Percentiles rank a stretch among this genome's conserved stretches.
phyloP scores from a whole-genome alignment of 2,329 filamentous ascomycete genomes.

The Arachnopeziza araneosa region DNA sequence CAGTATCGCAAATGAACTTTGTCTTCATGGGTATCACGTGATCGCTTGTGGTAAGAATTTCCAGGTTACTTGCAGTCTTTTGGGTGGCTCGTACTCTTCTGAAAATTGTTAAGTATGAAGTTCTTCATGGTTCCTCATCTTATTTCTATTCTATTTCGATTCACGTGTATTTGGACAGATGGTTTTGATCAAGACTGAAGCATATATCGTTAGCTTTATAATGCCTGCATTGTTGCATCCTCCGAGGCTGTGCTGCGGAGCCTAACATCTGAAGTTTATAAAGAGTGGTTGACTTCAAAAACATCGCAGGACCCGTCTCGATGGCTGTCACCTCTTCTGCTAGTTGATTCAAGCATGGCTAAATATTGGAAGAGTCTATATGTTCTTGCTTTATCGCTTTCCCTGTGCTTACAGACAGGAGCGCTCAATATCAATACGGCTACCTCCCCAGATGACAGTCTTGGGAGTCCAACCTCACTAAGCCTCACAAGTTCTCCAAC shows the following conservation, averaged over 20 bases:
- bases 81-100: too few species aligned
- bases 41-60: background rate
- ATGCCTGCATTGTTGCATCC: background rate
- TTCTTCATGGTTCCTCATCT: too few species aligned
- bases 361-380: background rate
- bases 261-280: background rate
- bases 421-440: background rate
- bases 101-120: too few species aligned
- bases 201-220: too few species aligned
- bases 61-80: too few species aligned
- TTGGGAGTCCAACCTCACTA: background rate
- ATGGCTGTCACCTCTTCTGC: background rate
- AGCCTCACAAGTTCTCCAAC: background rate
- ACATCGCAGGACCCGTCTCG: background rate
- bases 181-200: too few species aligned
- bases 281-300: background rate
- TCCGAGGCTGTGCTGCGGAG: background rate
- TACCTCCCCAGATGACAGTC: background rate
- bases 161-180: too few species aligned
- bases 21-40: background rate
- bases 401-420: background rate
- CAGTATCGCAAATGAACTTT: background rate
- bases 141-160: too few species aligned
- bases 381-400: background rate
- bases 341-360: background rate